phyloP scores from a whole-genome alignment of 768 basidiomycete genomes.

The Lentinula aciculospora region DNA sequence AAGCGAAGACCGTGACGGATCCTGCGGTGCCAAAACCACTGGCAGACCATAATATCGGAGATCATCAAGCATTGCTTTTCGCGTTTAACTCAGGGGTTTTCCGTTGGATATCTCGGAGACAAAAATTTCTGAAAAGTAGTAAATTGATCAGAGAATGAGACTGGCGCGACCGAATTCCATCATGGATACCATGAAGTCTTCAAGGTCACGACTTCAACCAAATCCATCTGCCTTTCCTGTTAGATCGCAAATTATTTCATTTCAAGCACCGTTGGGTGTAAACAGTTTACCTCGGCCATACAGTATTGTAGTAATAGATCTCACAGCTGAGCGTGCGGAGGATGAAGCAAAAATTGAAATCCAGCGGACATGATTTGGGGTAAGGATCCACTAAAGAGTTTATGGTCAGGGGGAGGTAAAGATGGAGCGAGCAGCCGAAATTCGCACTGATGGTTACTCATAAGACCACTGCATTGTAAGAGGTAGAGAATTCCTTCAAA shows the following conservation, averaged over 20 bases:
- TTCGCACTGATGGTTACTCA: constrained; percentile 51
- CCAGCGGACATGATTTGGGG: constrained; percentile 88
- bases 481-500: constrained; percentile 82
- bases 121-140: neutral
- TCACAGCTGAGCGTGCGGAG: constrained; percentile 94
- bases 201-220: constrained; percentile 90
- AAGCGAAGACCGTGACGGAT: constrained; percentile 30
- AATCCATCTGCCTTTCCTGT: constrained; percentile 84
- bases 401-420: constrained; percentile 10
- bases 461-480: constrained; percentile 79
- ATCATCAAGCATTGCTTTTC: constrained; percentile 86
- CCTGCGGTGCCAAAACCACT: constrained; percentile 83
- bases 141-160: constrained; percentile 7
- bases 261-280: constrained; percentile 11
- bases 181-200: constrained; percentile 95
- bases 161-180: constrained; percentile 89
- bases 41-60: constrained; percentile 91
- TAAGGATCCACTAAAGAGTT: constrained; percentile 38
- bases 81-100: constrained; percentile 71
- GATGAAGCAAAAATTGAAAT: constrained; percentile 94
- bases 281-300: constrained; percentile 66
- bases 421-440: constrained; percentile 6
- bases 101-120: constrained; percentile 81
- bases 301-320: constrained; percentile 86
- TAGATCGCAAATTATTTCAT: constrained; percentile 11